Evolutionary conservation across 495 filamentous ascomycete species (phyloP).

Genomic region (Lasiosphaeria ovina): DNA sequence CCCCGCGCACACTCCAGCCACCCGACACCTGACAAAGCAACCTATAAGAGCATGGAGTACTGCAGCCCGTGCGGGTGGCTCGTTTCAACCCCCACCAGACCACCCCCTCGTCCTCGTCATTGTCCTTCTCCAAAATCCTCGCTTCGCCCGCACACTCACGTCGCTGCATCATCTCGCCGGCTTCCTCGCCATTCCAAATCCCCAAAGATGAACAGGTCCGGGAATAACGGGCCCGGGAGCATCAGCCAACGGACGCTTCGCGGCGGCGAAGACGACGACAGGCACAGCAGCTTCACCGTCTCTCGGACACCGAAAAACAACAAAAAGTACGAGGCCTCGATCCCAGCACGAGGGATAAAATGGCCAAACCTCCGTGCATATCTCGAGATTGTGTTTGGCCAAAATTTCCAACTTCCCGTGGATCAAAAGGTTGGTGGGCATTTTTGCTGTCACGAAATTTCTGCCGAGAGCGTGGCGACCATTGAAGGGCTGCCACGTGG

Average conservation of each 20-base stretch:
- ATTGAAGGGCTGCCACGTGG: not conserved
- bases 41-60: constrained; percentile 2
- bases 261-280: not conserved
- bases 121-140: not conserved
- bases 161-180: not conserved
- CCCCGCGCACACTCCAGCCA: not conserved
- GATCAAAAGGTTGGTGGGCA: constrained; percentile 1
- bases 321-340: not conserved
- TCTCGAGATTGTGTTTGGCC: not conserved
- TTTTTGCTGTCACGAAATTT: not conserved
- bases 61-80: not conserved
- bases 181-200: not conserved
- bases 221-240: not conserved
- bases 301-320: not conserved
- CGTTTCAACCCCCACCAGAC: not conserved
- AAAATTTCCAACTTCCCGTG: not conserved
- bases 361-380: not conserved
- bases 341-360: not conserved
- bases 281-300: not conserved
- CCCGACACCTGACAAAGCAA: not conserved
- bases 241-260: not conserved
- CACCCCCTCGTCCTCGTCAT: not conserved
- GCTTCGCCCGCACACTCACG: not conserved
- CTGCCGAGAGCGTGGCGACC: not conserved
- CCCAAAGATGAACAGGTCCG: not conserved